phyloP scores from a whole-genome alignment of 495 filamentous ascomycete species.

The Letharia columbiana region DNA sequence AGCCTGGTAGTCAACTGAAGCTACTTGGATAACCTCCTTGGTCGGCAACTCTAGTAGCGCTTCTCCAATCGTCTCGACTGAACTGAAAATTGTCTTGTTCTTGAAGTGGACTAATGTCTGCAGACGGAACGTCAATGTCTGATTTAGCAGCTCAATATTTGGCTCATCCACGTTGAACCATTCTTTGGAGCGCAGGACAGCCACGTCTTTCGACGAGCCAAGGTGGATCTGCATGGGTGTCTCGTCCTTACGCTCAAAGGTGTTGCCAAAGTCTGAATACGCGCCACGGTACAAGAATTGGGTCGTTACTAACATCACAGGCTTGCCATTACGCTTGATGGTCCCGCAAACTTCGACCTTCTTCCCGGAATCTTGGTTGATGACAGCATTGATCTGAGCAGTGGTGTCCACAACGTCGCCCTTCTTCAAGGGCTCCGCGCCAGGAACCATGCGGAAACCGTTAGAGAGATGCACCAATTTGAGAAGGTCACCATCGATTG shows the following conservation, averaged over 20 bases:
- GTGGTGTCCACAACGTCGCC: slow-evolving; percentile 88
- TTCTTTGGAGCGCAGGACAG: slow-evolving; percentile 88
- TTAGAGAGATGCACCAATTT: slow-evolving; percentile 95
- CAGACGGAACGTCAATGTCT: slow-evolving; percentile 94
- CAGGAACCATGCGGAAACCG: slow-evolving; percentile 95
- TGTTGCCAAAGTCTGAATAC: slow-evolving; percentile 92
- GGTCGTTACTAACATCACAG: slow-evolving; percentile 98
- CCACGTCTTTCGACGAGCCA: slow-evolving; percentile 76
- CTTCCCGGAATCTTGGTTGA: slow-evolving; percentile 97
- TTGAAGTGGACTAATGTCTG: slow-evolving; percentile 87
- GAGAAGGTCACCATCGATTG: slow-evolving; percentile 88
- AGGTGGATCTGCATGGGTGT: slow-evolving; percentile 92
- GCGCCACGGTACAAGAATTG: slow-evolving; percentile 93
- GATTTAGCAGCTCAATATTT: slow-evolving; percentile 74
- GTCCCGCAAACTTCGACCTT: slow-evolving; percentile 99
- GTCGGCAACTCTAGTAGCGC: slow-evolving; percentile 92
- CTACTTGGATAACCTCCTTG: slow-evolving; percentile 94
- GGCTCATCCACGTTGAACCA: slow-evolving; percentile 84
- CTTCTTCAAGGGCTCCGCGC: slow-evolving; percentile 87
- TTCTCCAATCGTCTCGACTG: slow-evolving; percentile 85
- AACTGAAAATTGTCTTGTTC: slow-evolving; percentile 87
- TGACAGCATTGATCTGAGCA: slow-evolving; percentile 91
- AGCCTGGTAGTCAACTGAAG: slow-evolving; percentile 87
- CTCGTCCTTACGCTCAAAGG: slow-evolving; percentile 94
- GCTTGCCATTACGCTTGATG: slow-evolving; percentile 71